These are phyloP conservation scores for Epichloe scottii DNA, from an alignment of 2,329 filamentous ascomycete genomes.

Conservation along the genomic window DNA sequence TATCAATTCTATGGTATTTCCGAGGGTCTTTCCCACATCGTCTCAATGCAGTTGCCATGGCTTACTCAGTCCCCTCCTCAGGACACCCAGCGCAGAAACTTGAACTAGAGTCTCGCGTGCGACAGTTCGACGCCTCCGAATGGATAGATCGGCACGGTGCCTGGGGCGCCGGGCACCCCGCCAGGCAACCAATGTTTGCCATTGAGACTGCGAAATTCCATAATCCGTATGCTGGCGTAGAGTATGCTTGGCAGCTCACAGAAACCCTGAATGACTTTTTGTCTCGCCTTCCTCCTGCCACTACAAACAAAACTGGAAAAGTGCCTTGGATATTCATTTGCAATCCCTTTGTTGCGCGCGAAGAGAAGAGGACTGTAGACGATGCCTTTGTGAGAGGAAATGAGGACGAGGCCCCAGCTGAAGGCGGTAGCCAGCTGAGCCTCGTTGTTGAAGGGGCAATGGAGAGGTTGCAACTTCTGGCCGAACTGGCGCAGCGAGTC, in stretches of 20 bases:
- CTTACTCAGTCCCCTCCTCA: constrained; percentile 18
- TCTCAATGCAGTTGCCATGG: not conserved
- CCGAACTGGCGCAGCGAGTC: constrained; percentile 36
- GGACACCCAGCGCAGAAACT: constrained; percentile 40
- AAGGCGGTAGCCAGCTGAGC: constrained; percentile 30
- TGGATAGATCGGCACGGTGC: constrained; percentile 24
- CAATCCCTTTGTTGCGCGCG: constrained; percentile 43
- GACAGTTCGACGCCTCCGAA: constrained; percentile 33
- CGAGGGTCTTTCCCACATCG: not conserved
- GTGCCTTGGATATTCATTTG: constrained; percentile 62
- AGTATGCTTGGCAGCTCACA: constrained; percentile 47
- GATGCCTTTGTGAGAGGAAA: constrained; percentile 29
- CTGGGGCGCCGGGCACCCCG: constrained; percentile 2
- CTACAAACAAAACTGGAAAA: constrained; percentile 32
- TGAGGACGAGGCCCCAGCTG: constrained; percentile 36
- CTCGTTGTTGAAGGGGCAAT: constrained; percentile 40
- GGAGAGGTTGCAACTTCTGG: constrained; percentile 34
- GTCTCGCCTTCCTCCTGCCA: constrained; percentile 52
- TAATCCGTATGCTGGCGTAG: constrained; percentile 45
- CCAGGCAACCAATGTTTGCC: not conserved
- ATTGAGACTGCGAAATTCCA: constrained; percentile 26
- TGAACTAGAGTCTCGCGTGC: constrained; percentile 35
- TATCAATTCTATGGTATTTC: not conserved
- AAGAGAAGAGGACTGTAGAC: constrained; percentile 18
- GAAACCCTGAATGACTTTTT: constrained; percentile 57